Evolutionary conservation across 192 early-diverging fungal species (phyloP).

Genomic region (Coemansia sp.): DNA sequence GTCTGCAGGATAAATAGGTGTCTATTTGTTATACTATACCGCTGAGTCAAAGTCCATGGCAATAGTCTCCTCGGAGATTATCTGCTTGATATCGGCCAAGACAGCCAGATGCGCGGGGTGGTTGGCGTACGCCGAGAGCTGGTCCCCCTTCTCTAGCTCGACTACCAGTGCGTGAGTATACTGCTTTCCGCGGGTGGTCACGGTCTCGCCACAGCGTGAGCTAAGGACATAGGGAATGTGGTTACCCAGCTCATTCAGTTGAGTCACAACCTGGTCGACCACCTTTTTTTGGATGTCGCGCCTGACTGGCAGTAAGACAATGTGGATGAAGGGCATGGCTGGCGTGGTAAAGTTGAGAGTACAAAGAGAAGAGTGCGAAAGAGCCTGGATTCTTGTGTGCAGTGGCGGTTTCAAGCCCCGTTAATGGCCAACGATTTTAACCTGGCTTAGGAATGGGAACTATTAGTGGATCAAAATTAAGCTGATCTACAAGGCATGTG

Average conservation of each 20-base stretch:
- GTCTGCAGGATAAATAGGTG: too few species aligned
- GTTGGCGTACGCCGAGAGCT: conserved; percentile 22
- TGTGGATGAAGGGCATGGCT: conserved; percentile 33
- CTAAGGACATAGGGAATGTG: conserved; percentile 30
- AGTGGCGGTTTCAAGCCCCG: too few species aligned
- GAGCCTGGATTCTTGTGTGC: too few species aligned
- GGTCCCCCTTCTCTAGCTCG: conserved; percentile 22
- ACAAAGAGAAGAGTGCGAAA: too few species aligned
- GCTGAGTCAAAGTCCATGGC: conserved; percentile 32
- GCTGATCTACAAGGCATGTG: too few species aligned
- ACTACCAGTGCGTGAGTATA: conserved; percentile 39
- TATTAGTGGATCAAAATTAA: too few species aligned
- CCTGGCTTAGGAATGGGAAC: too few species aligned
- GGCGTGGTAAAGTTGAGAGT: too few species aligned
- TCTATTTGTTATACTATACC: too few species aligned
- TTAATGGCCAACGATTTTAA: too few species aligned
- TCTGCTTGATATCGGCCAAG: conserved; percentile 25
- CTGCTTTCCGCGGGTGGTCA: conserved; percentile 38
- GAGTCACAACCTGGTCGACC: conserved; percentile 19
- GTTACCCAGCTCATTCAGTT: conserved; percentile 17
- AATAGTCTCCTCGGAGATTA: conserved; percentile 22
- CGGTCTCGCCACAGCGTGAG: conserved; percentile 31
- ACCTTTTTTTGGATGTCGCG: conserved; percentile 13
- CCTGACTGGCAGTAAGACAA: conserved; percentile 34
- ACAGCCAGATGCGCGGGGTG: conserved; percentile 34